Base-by-base conservation (phyloP, 2,329 filamentous ascomycete genomes). In the Dendrostoma leiphaemia region DNA sequence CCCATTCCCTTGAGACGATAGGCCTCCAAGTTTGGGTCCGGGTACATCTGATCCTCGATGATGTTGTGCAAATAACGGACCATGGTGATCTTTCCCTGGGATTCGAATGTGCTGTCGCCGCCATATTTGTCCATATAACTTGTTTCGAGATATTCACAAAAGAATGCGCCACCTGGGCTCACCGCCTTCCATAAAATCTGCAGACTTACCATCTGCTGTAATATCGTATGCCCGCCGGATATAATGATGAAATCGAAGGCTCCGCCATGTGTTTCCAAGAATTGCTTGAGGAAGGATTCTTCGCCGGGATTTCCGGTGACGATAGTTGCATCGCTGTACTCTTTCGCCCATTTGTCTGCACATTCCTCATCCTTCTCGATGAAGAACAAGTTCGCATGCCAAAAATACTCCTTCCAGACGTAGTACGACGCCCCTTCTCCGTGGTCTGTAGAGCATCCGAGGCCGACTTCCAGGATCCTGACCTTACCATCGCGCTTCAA, bases 201-300 rank as follows among this genome's bases (percentile, higher is more conserved):
- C 2, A 75, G 53, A 3, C 65, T 69, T 1, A 60, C 65, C 23
- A 67, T 67, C 57, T 74, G 71, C 60, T 75, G 68, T 5, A 60
- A 55, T 68, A 74, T 71, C 3, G 53, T 65, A 47, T 73, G 70
- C 1, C 70, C 69, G 3, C 70, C 71, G 50, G 72, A 70, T 45
- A 74, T 71, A 37, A 75, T 63, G 38, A 76, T 69, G 31, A 75
- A 57, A 55, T 75, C 73, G 38, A 74, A 74, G 21, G 66, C 62
- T 6, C 59, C 58, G 17, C 70, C 70, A 0, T 67, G 59, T 37
- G 69, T 60, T 10, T 53, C 47, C 31, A 70, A 60, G 56, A 74
- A 71, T 5, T 61, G 53, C 6, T 67, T 54, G n/a, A 76, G 65
- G 45, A 74, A 73, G 0, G 48, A 43, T 3, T 60, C 56, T 48